A percentile compares a stretch with the other conserved stretches of the same genome.
Conservation (phyloP, 2,329 filamentous ascomycete species). For the Acrocalymma vagum region DNA sequence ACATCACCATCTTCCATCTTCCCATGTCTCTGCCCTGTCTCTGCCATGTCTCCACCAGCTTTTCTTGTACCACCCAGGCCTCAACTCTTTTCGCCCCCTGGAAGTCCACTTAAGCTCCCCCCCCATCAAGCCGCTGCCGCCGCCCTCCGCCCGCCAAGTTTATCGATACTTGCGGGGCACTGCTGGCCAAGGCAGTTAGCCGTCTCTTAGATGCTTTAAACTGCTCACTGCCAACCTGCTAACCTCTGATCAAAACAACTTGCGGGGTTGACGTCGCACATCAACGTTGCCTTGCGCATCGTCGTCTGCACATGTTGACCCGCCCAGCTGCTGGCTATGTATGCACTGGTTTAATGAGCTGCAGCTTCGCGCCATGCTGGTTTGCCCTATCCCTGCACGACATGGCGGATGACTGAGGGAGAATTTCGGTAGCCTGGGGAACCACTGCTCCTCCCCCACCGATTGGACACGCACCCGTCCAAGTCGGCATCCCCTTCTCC, state of each 20-base stretch:
- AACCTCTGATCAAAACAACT: slow-evolving; percentile 17
- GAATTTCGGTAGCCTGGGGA: too few relatives aligned
- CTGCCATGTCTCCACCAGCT: background rate
- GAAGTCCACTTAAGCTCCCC: slow-evolving; percentile 39
- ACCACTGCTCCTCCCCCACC: too few relatives aligned
- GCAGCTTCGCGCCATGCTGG: too few relatives aligned
- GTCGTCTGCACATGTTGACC: too few relatives aligned
- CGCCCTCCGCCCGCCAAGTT: slow-evolving; percentile 24
- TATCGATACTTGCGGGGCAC: too few relatives aligned
- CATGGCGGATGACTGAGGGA: too few relatives aligned
- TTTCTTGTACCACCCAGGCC: slow-evolving; percentile 30
- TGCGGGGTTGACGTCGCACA: slow-evolving; percentile 39
- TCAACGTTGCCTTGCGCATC: slow-evolving; percentile 23
- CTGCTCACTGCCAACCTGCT: slow-evolving; percentile 17
- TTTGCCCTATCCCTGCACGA: too few relatives aligned
- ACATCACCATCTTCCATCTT: background rate
- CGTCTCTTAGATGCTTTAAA: slow-evolving; percentile 25
- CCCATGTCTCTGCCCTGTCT: background rate
- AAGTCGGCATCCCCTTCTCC: too few relatives aligned
- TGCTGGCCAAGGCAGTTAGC: slow-evolving; percentile 1
- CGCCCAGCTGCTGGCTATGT: too few relatives aligned
- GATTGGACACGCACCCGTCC: too few relatives aligned
- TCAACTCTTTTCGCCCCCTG: slow-evolving; percentile 32
- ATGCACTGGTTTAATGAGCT: too few relatives aligned
- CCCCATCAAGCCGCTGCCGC: slow-evolving; percentile 35